These are phyloP conservation scores for Aspergillus eucalypticola DNA, from an alignment of 2,329 filamentous ascomycete genomes.

Conservation along the genomic window DNA sequence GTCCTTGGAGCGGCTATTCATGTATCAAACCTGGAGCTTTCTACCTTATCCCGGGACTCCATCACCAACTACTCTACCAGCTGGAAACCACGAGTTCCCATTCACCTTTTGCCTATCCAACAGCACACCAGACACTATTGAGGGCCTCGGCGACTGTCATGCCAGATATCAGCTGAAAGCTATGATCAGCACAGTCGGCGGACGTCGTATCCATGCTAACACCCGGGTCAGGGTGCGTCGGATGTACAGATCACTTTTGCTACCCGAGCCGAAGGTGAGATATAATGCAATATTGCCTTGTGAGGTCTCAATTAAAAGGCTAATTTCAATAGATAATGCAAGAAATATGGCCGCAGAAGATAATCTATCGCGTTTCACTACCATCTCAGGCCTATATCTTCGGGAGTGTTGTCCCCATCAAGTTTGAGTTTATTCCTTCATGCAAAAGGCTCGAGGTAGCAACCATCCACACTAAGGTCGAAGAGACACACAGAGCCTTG, in stretches of 20 bases:
- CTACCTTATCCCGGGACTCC: background rate
- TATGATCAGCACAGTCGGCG: background rate
- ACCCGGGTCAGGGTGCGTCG: background rate
- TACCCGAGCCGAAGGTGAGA: background rate
- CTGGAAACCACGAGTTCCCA: background rate
- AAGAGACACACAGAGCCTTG: background rate
- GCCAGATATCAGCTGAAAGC: background rate
- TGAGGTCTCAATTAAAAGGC: background rate
- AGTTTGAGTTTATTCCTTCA: background rate
- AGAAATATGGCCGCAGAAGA: background rate
- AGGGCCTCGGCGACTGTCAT: background rate
- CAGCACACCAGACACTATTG: background rate
- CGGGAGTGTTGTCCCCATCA: background rate
- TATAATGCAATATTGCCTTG: no score
- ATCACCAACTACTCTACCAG: background rate
- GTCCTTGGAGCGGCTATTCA: background rate
- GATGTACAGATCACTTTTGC: background rate
- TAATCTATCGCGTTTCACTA: background rate
- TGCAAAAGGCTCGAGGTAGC: background rate
- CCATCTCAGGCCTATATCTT: background rate
- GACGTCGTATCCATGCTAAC: background rate
- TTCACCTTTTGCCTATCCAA: background rate
- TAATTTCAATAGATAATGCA: background rate
- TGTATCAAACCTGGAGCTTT: background rate
- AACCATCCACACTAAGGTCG: background rate